A percentile compares a stretch with the other conserved stretches of the same genome.
Evolutionary conservation across 148 eudicot species (phyloP).

Genomic region (Vaccinium corymbosum): DNA sequence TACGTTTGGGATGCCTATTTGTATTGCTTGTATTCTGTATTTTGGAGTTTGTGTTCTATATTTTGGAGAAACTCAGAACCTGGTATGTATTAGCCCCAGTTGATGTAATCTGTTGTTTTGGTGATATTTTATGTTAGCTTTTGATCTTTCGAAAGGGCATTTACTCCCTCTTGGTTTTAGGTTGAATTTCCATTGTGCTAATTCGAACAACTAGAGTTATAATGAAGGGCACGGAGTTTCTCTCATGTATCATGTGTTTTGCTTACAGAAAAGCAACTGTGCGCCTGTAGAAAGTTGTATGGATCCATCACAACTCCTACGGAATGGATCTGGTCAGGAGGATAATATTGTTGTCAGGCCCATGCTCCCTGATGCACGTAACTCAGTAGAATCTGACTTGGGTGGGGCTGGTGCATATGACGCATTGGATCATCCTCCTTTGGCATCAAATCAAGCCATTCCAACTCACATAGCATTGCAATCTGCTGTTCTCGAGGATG

Average conservation of each 20-base stretch:
- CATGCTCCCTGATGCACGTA: constrained; percentile 36
- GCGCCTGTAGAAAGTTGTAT: constrained; percentile 54
- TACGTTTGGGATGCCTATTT: background rate
- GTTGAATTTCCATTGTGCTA: background rate
- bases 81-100: background rate
- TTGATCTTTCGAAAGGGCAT: background rate
- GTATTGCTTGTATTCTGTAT: background rate
- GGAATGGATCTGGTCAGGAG: constrained; percentile 51
- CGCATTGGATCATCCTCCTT: constrained; percentile 33
- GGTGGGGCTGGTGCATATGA: constrained; percentile 39
- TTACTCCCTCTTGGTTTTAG: background rate
- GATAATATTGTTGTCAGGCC: constrained; percentile 32
- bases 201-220: background rate
- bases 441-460: constrained; percentile 34
- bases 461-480: constrained; percentile 36
- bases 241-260: constrained; percentile 1
- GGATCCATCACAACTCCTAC: constrained; percentile 47
- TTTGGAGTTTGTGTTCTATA: background rate
- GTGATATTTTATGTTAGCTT: background rate
- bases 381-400: constrained; percentile 46
- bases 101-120: background rate
- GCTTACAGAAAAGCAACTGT: constrained; percentile 59
- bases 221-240: background rate
- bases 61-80: background rate
- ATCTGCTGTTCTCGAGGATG: constrained; percentile 27